Evolutionary conservation across 352 stramenopile genomes (phyloP).

Genomic region (Pythium coloratum): DNA sequence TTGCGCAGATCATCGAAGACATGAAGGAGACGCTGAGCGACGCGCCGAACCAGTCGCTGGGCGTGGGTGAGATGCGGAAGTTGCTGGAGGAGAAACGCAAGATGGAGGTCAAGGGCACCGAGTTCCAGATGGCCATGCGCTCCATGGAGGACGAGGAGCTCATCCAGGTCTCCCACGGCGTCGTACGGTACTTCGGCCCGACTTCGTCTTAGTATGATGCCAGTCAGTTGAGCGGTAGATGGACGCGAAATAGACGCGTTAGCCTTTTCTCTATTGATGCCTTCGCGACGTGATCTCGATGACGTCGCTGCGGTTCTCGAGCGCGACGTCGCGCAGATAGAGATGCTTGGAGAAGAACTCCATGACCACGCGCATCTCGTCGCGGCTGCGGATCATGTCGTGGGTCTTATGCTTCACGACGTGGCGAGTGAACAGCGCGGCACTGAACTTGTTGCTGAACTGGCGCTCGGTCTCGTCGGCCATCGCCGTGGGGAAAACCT

Average conservation of each 20-base stretch:
- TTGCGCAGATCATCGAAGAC: conserved; percentile 50
- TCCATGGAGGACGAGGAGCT: conserved; percentile 91
- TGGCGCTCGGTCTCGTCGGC: conserved; percentile 28
- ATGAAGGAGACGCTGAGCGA: conserved; percentile 65
- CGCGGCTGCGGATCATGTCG: conserved; percentile 47
- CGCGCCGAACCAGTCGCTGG: conserved; percentile 66
- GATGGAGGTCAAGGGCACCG: conserved; percentile 67
- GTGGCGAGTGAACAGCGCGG: conserved; percentile 14
- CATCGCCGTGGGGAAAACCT: conserved; percentile 40
- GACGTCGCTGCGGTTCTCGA: conserved; percentile 54
- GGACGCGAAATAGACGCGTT: background rate
- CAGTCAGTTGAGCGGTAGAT: background rate
- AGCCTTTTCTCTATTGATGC: conserved; percentile 3
- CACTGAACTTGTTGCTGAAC: conserved; percentile 31
- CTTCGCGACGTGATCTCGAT: conserved; percentile 41
- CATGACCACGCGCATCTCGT: conserved; percentile 67
- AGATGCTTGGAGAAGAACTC: conserved; percentile 52
- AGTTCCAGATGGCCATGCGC: conserved; percentile 89
- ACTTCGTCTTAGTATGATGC: background rate
- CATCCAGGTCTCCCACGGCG: conserved; percentile 91
- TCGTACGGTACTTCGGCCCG: conserved; percentile 69
- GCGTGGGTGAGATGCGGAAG: conserved; percentile 83
- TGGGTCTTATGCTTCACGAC: conserved; percentile 39
- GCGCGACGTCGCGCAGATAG: conserved; percentile 47
- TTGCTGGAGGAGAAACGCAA: conserved; percentile 88